Evolutionary conservation across 192 early-diverging fungal genomes (phyloP), one percentile per base, ranked within the genome.

Genomic region (Entomortierella beljakovae): DNA sequence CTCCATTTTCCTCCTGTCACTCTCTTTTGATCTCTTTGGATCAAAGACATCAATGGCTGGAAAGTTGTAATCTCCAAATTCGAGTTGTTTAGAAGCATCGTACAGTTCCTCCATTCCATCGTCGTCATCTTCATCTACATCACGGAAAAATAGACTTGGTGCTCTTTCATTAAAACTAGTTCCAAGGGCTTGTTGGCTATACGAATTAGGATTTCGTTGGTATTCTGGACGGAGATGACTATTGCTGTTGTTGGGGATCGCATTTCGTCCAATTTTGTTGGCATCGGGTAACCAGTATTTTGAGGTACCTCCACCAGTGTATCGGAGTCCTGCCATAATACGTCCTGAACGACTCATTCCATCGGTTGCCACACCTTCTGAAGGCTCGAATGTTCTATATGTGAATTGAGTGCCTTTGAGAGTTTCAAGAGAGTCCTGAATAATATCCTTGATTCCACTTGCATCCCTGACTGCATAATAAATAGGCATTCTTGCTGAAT

Each of bases 391-490:
- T 11, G 92, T 84, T 52, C 86, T 68, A 83, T 94, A 94, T 18
- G 84, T 94, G 81, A 96, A 96, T 26, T 84, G 82, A 2, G 91
- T 89, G 0, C 95, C 95, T 18, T 88, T 84, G 62, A 94, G 84
- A 6, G 94, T 94, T 66, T 93, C 92, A 22, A 88, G 61, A 0
- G 92, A 88, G 62, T 98, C 97, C 64, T 92, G 82, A 11, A 95
- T 58, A 15, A 98, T 90, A 59, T 98, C 97, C 63, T 91, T 90
- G 38, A 95, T 64, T 0, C 97, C 96, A 43, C 94, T 61, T 8
- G 92, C 91, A 55, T 98, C 97, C 31, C 88, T 84, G 28, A 96
- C 72, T 5, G 97, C 95, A 73, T 92, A 89, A 32, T 81, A 83
- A 33, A 98, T 82, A 2, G 90, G 88, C 73, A 97, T 84, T 13